These are phyloP conservation scores for Leucoagaricus sp. DNA, from an alignment of 1,284 basidiomycete genomes.

Conservation along the genomic window DNA sequence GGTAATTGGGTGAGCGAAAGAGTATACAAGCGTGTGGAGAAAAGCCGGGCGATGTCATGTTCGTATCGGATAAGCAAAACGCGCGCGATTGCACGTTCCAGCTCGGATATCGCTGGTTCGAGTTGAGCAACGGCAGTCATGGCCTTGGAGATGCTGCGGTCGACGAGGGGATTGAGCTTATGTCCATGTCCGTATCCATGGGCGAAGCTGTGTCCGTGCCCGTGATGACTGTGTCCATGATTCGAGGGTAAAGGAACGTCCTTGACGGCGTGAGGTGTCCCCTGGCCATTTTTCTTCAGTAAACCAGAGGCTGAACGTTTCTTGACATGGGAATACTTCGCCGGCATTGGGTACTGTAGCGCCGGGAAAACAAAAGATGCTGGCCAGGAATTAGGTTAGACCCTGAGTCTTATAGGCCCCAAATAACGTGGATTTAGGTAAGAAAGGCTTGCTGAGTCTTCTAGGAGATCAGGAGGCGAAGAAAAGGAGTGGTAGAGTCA, in stretches of 20 bases:
- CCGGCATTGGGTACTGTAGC: conserved; percentile 45
- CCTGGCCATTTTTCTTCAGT: conserved; percentile 44
- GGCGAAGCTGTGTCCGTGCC: conserved; percentile 13
- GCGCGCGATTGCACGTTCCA: conserved; percentile 64
- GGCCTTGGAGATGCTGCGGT: conserved; percentile 52
- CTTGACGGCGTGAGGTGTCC: conserved; percentile 32
- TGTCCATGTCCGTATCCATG: conserved; percentile 28
- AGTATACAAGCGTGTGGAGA: conserved; percentile 65
- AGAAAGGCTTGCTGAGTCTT: background rate
- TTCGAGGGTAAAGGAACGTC: conserved; percentile 33
- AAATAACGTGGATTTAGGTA: too few relatives aligned
- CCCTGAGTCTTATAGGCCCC: background rate
- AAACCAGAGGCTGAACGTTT: conserved; percentile 49
- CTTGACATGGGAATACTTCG: conserved; percentile 73
- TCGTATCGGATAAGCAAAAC: conserved; percentile 67
- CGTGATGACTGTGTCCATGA: conserved; percentile 27
- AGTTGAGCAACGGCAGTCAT: conserved; percentile 59
- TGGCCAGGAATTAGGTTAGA: background rate
- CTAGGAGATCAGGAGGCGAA: background rate
- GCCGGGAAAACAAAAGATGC: background rate
- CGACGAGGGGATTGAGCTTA: conserved; percentile 46
- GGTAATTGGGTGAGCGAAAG: conserved; percentile 64
- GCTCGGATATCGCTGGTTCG: conserved; percentile 57
- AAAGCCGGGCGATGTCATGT: conserved; percentile 68
- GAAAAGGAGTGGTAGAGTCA: background rate